Conservation (phyloP, 2,329 filamentous ascomycete species). For the Ophiosphaerella korrae region DNA sequence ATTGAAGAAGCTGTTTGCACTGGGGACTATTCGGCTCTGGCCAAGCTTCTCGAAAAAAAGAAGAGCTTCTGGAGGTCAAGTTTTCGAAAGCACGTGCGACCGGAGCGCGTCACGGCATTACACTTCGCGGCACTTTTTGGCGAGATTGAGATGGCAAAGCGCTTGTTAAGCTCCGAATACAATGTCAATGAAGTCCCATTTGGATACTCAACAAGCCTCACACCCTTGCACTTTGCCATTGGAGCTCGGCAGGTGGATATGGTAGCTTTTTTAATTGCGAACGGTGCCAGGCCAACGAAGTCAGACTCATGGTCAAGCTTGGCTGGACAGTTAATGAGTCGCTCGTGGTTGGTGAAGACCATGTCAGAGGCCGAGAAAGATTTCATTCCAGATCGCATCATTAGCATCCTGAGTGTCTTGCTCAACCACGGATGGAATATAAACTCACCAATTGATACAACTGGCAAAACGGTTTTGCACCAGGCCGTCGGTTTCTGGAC, state of each 20-base stretch:
- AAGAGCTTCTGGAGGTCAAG: conserved; percentile 27
- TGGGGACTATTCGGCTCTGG: conserved; percentile 15
- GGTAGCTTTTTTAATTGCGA: conserved; percentile 24
- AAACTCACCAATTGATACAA: conserved; percentile 17
- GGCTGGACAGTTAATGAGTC: conserved; percentile 25
- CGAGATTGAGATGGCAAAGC: conserved; percentile 29
- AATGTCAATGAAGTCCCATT: conserved; percentile 30
- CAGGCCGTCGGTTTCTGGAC: conserved; percentile 32
- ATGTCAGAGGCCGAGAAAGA: conserved; percentile 25
- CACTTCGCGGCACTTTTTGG: conserved; percentile 34
- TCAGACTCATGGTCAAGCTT: conserved; percentile 28
- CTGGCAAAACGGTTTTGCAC: conserved; percentile 24
- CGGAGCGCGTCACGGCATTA: conserved; percentile 28
- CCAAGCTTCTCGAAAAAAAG: conserved; percentile 20
- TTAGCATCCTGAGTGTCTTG: conserved; percentile 19
- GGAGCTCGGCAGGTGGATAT: conserved; percentile 29
- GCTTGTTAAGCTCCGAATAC: conserved; percentile 18
- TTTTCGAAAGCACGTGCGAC: conserved; percentile 20
- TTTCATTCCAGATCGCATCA: conserved; percentile 14
- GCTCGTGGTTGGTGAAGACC: conserved; percentile 30
- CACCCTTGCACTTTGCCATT: conserved; percentile 27
- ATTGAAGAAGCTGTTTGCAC: conserved; percentile 29
- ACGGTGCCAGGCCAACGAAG: conserved; percentile 21
- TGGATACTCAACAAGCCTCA: conserved; percentile 25
- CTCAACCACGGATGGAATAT: conserved; percentile 24